Evolutionary conservation across 345 rosid genomes (phyloP).

Genomic region (Chamaenerion angustifolium): DNA sequence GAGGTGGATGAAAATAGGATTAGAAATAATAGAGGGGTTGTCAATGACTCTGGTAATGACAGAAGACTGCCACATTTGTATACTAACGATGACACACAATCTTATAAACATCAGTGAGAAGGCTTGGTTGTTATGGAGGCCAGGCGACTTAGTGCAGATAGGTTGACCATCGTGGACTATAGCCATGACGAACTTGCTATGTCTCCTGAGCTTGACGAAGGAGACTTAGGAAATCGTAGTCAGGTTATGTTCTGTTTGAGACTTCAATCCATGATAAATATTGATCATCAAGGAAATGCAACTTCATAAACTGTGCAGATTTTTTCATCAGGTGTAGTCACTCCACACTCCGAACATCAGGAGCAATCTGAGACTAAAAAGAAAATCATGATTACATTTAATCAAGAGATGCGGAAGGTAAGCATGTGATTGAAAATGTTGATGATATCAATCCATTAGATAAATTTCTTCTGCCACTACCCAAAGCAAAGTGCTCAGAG

Average conservation of each 20-base stretch:
- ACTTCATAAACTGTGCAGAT: conserved; percentile 22
- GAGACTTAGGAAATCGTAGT: conserved; percentile 19
- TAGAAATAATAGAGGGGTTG: conserved; percentile 8
- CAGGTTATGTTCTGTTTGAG: conserved; percentile 12
- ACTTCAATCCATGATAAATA: conserved; percentile 15
- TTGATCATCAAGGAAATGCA: conserved; percentile 22
- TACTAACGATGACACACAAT: conserved; percentile 10
- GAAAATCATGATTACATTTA: conserved; percentile 18
- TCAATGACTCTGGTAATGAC: conserved; percentile 11
- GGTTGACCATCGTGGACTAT: conserved; percentile 49
- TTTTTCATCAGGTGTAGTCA: conserved; percentile 25
- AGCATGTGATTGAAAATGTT: conserved; percentile 18
- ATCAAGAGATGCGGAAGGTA: conserved; percentile 27
- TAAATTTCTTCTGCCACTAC: conserved; percentile 57
- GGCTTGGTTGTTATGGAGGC: conserved; percentile 4
- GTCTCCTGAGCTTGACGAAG: conserved; percentile 69
- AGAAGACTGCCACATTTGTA: conserved; percentile 6
- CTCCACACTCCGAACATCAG: conserved; percentile 33
- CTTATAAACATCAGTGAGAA: conserved; percentile 14
- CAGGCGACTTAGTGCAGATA: conserved; percentile 19
- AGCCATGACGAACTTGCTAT: conserved; percentile 52
- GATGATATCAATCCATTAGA: conserved; percentile 44
- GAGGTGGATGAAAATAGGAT: conserved; percentile 27
- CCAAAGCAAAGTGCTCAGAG: conserved; percentile 52
- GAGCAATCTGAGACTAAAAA: conserved; percentile 27